Evolutionary conservation across 352 stramenopile species (phyloP).

Genomic region (Phytophthora boehmeriae): DNA sequence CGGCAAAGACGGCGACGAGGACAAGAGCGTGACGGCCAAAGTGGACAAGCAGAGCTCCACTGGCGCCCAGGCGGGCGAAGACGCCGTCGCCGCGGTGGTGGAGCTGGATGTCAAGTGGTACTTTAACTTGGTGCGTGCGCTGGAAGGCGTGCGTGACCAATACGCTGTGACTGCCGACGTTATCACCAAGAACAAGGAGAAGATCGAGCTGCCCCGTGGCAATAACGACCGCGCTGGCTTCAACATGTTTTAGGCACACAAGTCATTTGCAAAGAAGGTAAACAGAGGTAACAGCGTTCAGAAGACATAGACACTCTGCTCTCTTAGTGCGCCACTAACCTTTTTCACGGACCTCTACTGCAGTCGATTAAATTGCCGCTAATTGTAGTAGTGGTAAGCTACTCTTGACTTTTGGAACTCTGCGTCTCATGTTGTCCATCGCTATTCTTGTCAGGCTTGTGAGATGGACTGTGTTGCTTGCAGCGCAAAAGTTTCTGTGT

Average conservation of each 20-base stretch:
- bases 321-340: constrained; percentile 1
- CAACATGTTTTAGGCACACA: constrained; percentile 84
- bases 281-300: not conserved
- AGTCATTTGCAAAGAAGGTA: not conserved
- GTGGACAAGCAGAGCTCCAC: constrained; percentile 62
- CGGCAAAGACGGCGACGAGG: constrained; percentile 73
- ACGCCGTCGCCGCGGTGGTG: constrained; percentile 71
- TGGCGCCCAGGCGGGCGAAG: constrained; percentile 40
- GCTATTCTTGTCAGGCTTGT: constrained; percentile 18
- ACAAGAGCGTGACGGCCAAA: constrained; percentile 65
- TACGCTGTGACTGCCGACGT: constrained; percentile 77
- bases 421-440: not conserved
- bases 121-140: constrained; percentile 69
- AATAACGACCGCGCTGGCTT: constrained; percentile 69
- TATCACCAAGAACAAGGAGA: constrained; percentile 82
- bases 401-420: constrained; percentile 4
- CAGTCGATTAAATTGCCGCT: constrained; percentile 12
- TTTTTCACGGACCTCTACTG: not conserved
- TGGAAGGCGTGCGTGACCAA: constrained; percentile 78
- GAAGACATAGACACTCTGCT: not conserved
- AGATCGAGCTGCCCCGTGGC: constrained; percentile 77
- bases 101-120: constrained; percentile 88
- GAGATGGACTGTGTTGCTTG: constrained; percentile 10
- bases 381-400: constrained; percentile 13
- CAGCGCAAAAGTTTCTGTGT: not conserved